Conservation (phyloP, 768 basidiomycete species). For the Galerina marginata region DNA sequence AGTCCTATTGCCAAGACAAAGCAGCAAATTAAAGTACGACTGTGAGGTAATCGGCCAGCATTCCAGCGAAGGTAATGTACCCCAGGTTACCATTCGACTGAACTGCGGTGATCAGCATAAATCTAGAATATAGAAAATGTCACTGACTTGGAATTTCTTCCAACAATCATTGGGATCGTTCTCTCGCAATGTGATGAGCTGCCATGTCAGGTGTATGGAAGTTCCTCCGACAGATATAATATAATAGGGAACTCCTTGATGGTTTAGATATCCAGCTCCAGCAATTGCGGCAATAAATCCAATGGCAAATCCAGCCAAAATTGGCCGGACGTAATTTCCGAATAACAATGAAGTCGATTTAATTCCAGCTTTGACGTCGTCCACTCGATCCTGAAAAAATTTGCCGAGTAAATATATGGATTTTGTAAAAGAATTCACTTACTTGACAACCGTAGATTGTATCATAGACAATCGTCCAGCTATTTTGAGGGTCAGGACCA, state of each 20-base stretch:
- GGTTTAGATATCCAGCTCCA: conserved; percentile 7
- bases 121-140: not conserved
- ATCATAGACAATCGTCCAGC: conserved; percentile 8
- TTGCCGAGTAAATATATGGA: not conserved
- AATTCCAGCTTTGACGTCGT: conserved; percentile 6
- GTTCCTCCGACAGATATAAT: not conserved
- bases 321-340: not conserved
- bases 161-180: not conserved
- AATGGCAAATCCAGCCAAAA: not conserved
- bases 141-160: conserved; percentile 2
- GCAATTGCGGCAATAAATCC: conserved; percentile 3
- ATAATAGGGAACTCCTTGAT: not conserved
- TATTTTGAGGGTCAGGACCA: not conserved
- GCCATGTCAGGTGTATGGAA: conserved; percentile 3
- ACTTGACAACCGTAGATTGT: conserved; percentile 10
- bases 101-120: not conserved
- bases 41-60: conserved; percentile 7
- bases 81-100: conserved; percentile 7
- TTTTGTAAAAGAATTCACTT: not conserved
- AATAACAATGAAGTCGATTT: conserved; percentile 11
- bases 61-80: not conserved
- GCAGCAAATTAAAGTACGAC: not conserved
- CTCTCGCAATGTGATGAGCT: not conserved
- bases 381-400: not conserved
- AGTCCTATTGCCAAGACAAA: too few relatives aligned